A percentile compares a stretch with the other conserved stretches of the same genome.
Conservation (phyloP, 2,329 filamentous ascomycete species). For the Hyphodiscus sp. region DNA sequence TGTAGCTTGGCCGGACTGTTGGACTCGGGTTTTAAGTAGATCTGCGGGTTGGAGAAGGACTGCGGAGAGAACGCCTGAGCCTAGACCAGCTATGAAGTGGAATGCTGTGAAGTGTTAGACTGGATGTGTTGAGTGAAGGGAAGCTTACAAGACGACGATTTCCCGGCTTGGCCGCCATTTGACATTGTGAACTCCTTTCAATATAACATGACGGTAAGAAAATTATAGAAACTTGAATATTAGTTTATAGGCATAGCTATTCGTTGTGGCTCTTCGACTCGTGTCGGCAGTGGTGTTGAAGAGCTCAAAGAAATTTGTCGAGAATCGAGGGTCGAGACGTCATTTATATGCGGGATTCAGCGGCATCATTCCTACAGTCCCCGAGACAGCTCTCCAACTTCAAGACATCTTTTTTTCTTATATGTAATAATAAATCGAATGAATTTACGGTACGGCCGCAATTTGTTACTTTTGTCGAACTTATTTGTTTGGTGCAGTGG, state of each 20-base stretch:
- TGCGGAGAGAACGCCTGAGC: conserved; percentile 80
- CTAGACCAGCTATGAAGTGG: conserved; percentile 84
- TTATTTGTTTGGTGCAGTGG: too few species aligned
- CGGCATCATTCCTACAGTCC: too few species aligned
- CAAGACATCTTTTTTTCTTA: background rate
- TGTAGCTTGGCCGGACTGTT: conserved; percentile 71
- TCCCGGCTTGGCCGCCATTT: conserved; percentile 41
- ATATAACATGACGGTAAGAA: conserved; percentile 16
- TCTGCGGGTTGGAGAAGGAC: conserved; percentile 91
- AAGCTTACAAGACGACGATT: conserved; percentile 42
- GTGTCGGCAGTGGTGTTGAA: background rate
- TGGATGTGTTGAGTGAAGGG: background rate
- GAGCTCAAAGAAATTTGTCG: background rate
- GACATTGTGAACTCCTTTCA: conserved; percentile 36
- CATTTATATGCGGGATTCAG: background rate
- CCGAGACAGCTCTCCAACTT: background rate
- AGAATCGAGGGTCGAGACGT: background rate
- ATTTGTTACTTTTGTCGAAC: background rate
- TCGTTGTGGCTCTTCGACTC: background rate
- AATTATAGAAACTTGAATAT: background rate
- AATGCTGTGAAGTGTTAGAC: conserved; percentile 46
- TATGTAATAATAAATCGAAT: too few species aligned
- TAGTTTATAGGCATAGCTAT: background rate
- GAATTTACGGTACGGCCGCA: too few species aligned
- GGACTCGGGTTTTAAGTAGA: conserved; percentile 91